Evolutionary conservation across 257 asterid species (phyloP).

Genomic region (Solanum sitiens): DNA sequence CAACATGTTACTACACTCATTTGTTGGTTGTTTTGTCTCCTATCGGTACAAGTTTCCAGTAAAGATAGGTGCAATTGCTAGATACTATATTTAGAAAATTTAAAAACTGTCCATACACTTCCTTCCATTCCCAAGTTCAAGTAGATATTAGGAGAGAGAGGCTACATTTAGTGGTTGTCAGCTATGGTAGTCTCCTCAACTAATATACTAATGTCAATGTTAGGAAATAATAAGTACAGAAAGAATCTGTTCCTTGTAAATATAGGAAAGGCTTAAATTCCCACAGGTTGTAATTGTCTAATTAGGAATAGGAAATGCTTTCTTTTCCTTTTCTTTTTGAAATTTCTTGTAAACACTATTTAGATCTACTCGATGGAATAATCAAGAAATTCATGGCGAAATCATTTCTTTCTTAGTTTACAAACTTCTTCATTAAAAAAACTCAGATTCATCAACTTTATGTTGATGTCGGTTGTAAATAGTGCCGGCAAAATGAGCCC

Average conservation of each 20-base stretch:
- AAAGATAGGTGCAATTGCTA: not conserved
- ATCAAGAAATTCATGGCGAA: not conserved
- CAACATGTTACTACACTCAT: not conserved
- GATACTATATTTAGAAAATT: not conserved
- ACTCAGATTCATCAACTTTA: not conserved
- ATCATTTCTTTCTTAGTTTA: not conserved
- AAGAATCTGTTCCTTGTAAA: not conserved
- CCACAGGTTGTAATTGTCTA: not conserved
- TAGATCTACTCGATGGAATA: not conserved
- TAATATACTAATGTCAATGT: not conserved
- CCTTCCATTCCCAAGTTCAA: not conserved
- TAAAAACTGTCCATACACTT: not conserved
- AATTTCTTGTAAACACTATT: not conserved
- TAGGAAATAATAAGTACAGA: not conserved
- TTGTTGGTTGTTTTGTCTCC: not conserved
- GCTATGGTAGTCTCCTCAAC: not conserved
- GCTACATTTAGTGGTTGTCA: not conserved
- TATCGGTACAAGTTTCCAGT: not conserved
- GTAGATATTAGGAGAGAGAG: not conserved
- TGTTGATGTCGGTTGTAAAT: not conserved
- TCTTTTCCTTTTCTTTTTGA: not conserved
- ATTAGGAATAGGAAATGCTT: not conserved
- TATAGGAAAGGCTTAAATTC: not conserved
- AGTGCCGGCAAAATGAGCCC: no score
- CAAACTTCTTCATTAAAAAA: not conserved